Base-by-base conservation (phyloP, 306 rosid genomes). In the Arachis hypogaea region DNA sequence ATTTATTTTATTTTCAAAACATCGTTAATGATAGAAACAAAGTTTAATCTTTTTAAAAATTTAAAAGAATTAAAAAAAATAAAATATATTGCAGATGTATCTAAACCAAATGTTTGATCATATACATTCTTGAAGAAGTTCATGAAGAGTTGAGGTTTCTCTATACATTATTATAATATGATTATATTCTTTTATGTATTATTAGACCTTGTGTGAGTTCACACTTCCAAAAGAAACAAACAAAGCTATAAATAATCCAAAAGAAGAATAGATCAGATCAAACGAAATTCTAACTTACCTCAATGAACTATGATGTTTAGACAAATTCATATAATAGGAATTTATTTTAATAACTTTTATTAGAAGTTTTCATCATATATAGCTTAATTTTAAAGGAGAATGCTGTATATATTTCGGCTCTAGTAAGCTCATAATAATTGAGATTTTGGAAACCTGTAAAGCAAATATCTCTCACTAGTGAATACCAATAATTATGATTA, bases 31-130 rank as follows among this genome's bases (percentile, higher is more conserved):
- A 57, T 10, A 45, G 7, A 67, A 16, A 44, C 7, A 62, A 41
- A 62, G 9, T 14, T n/a, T 40, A 45, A 33, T 33, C 2, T 33
- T 2, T 33, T 33, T 33, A 33, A 33, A 4, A 4, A 33, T 33
- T 33, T 33, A 33, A 33, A 33, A 33, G 0, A 33, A 33, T 4
- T 2, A 33, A 33, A 33, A 33, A 33, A 33, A 33, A 60, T 72
- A 61, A 61, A 55, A 72, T 68, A 54, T 12, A 57, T 60, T 3
- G 50, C 30, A 7, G 42, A 74, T 73, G 67, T 11, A 73, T 63
- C 60, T 69, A 59, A 59, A 55, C 61, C 56, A 42, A 62, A 49
- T 58, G 60, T 51, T 55, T 5, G 61, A 60, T 64, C 29, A 56
- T 44, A 16, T 63, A 29, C 68, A 36, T 11, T 51, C 10, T 59